Conservation (phyloP, 176 grass and related monocot genomes). For the Oryza coarctata region DNA sequence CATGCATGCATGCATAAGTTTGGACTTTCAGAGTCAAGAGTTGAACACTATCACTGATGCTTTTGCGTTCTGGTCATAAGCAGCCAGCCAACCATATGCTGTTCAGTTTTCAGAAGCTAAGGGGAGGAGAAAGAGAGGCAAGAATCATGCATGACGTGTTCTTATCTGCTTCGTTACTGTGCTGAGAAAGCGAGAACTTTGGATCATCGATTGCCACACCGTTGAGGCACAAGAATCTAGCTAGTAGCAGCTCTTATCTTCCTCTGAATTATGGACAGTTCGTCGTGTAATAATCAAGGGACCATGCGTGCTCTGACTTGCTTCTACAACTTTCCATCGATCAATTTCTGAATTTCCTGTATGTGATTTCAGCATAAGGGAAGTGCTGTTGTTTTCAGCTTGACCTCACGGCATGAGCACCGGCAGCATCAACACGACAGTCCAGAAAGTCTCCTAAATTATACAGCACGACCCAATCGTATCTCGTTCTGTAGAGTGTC, state of each 20-base stretch:
- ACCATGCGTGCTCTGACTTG: conserved; percentile 19
- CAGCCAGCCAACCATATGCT: no score
- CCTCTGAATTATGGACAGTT: not conserved
- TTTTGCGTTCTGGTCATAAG: no score
- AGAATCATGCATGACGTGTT: no score
- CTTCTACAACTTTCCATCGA: not conserved
- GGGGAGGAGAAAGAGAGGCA: no score
- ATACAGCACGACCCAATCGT: not conserved
- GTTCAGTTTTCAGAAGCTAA: no score
- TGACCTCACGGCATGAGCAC: not conserved
- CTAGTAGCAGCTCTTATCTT: not conserved
- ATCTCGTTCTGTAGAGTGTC: not conserved
- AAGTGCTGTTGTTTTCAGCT: conserved; percentile 13
- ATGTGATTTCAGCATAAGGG: not conserved
- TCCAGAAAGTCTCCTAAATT: not conserved
- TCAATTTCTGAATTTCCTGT: not conserved
- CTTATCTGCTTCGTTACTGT: no score
- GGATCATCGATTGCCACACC: no score
- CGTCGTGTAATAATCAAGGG: not conserved
- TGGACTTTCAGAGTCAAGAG: not conserved
- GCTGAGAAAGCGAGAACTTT: no score
- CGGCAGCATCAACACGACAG: not conserved
- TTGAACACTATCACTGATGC: not conserved
- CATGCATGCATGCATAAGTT: not conserved
- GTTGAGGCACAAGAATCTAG: no score